Conservation (phyloP, 1,284 basidiomycete genomes). For the Ganoderma sp. region DNA sequence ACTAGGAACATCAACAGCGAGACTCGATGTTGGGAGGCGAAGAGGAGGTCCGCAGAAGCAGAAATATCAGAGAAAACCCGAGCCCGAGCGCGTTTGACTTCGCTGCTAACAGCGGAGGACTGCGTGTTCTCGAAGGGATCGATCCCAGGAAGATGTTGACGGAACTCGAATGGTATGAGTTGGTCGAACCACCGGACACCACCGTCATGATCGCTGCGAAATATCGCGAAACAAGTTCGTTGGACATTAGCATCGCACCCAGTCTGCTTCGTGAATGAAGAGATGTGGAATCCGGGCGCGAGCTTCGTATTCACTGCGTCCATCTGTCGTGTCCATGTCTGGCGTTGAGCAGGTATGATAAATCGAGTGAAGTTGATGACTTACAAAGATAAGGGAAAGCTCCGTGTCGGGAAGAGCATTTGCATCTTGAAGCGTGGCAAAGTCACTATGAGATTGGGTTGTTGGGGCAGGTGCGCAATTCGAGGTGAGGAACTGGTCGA, state of each 20-base stretch:
- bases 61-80: neutral
- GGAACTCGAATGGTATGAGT: neutral
- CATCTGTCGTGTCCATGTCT: neutral
- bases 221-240: neutral
- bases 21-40: conserved; percentile 18
- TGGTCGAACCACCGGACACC: neutral
- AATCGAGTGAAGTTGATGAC: neutral
- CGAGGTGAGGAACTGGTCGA: neutral
- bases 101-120: neutral
- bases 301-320: neutral
- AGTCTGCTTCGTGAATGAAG: neutral
- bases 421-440: neutral
- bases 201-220: neutral
- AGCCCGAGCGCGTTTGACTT: neutral
- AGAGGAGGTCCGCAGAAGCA: conserved; percentile 1
- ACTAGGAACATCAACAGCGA: conserved; percentile 17
- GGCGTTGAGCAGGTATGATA: too few relatives aligned
- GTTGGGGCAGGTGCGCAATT: neutral
- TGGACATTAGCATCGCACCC: neutral
- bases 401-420: neutral
- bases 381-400: neutral
- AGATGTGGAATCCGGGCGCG: neutral
- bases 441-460: neutral
- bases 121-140: neutral
- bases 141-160: neutral